Conservation (phyloP, 2,329 filamentous ascomycete species). For the Hymenoscyphus linearis region DNA sequence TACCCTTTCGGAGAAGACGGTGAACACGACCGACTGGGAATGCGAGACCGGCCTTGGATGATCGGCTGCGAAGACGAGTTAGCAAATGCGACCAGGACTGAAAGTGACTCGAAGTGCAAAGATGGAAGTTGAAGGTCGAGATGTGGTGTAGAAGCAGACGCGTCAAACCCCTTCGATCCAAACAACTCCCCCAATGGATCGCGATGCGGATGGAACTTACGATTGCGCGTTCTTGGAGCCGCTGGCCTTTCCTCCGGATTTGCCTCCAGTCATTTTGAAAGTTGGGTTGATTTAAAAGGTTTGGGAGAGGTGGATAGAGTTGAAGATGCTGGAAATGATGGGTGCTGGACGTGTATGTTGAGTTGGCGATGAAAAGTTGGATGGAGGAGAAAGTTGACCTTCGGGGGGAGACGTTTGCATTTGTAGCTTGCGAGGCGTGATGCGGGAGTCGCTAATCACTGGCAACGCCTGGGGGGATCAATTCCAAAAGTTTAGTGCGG, state of each 20-base stretch:
- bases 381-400: slow-evolving; percentile 10
- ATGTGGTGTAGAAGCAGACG: slow-evolving; percentile 32
- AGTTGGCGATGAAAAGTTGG: slow-evolving; percentile 21
- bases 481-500: neutral
- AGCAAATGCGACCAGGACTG: slow-evolving; percentile 30
- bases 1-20: slow-evolving; percentile 97
- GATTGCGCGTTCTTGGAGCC: slow-evolving; percentile 99
- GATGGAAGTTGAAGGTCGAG: slow-evolving; percentile 6
- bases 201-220: slow-evolving; percentile 55
- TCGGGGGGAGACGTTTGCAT: slow-evolving; percentile 12
- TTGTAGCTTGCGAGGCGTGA: slow-evolving; percentile 12
- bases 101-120: neutral
- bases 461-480: neutral
- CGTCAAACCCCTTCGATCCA: slow-evolving; percentile 32
- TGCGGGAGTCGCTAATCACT: slow-evolving; percentile 16
- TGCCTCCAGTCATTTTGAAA: slow-evolving; percentile 99
- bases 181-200: neutral
- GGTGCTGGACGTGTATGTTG: slow-evolving; percentile 10
- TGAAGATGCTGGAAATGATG: slow-evolving; percentile 5
- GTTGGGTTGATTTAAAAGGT: slow-evolving; percentile 34
- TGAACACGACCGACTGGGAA: slow-evolving; percentile 99
- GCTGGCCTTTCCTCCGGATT: slow-evolving; percentile 99
- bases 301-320: slow-evolving; percentile 14
- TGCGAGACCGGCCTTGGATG: slow-evolving; percentile 97
- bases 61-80: slow-evolving; percentile 62